Percentiles rank a stretch among this genome's conserved stretches.
phyloP scores from a whole-genome alignment of 2,329 filamentous ascomycete species.

The Curvularia spicifera region DNA sequence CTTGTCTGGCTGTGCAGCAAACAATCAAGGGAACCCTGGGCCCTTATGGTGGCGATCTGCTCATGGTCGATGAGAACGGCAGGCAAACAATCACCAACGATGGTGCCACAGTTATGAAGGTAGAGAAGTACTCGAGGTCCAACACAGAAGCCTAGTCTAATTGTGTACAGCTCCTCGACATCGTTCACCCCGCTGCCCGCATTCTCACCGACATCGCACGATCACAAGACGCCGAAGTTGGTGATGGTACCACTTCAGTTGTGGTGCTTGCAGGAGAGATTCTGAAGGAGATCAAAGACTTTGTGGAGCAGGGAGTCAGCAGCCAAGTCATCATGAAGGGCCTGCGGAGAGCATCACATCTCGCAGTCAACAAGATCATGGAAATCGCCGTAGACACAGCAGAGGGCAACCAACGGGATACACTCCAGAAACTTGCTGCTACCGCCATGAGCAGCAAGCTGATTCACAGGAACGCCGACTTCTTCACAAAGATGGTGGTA shows the following conservation, averaged over 20 bases:
- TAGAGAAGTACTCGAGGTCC: slow-evolving; percentile 45
- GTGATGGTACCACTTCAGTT: slow-evolving; percentile 96
- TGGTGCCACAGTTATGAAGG: slow-evolving; percentile 99
- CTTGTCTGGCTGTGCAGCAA: slow-evolving; percentile 91
- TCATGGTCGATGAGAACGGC: slow-evolving; percentile 96
- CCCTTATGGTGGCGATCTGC: slow-evolving; percentile 93
- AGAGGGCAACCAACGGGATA: slow-evolving; percentile 84
- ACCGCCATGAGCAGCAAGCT: slow-evolving; percentile 99
- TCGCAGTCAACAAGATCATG: slow-evolving; percentile 99
- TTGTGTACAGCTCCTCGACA: slow-evolving; percentile 81
- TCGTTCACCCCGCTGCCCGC: slow-evolving; percentile 94
- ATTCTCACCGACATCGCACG: slow-evolving; percentile 98
- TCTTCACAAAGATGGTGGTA: slow-evolving; percentile 99
- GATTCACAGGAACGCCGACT: slow-evolving; percentile 94
- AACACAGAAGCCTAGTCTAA: slow-evolving; percentile 9
- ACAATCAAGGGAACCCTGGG: slow-evolving; percentile 96
- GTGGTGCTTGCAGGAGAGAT: slow-evolving; percentile 98
- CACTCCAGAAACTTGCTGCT: slow-evolving; percentile 83
- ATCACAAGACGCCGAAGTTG: slow-evolving; percentile 98
- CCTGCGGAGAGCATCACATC: slow-evolving; percentile 80
- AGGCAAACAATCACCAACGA: slow-evolving; percentile 98
- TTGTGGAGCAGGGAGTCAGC: slow-evolving; percentile 95
- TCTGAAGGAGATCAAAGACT: slow-evolving; percentile 93
- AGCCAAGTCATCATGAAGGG: slow-evolving; percentile 98
- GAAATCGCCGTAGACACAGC: slow-evolving; percentile 90